Base-by-base conservation (phyloP, 345 rosid species). In the Linum tenue region DNA sequence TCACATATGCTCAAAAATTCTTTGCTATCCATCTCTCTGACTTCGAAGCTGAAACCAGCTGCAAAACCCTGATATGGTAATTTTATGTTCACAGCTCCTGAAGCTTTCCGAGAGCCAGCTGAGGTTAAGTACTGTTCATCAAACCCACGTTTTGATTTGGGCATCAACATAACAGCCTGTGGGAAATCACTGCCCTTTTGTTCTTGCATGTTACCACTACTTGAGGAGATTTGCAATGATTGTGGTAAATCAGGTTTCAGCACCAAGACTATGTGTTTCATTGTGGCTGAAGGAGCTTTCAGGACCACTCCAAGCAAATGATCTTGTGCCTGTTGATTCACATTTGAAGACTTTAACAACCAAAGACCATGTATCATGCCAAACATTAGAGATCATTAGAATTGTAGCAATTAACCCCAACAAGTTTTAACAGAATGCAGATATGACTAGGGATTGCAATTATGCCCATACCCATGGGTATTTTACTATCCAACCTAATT, bases 291-390 rank as follows among this genome's bases (percentile, higher is more conserved):
- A 73, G 80, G 64, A 69, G 77, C 70, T 84, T 82, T 85, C 72
- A 92, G 72, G 61, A 90, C 81, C 59, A 84, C 95, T 77, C 99
- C 99, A 40, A 92, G 90, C 63, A 88, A 84, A 78, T 86, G 90
- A 71, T 88, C 96, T 74, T 80, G 84, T 48, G 63, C 88, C 90
- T 88, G 92, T 56, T 64, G 63, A 65, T 73, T 59, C 43, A 65
- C n/a, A 69, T 68, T 63, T 38, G 63, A 48, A 77, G 66, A 64
- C 22, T 42, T 65, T 70, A 65, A 60, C 67, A 66, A 5, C 64
- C 60, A 10, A 10, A 55, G 22, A 36, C 55, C 38, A 22, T 17
- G 64, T 43, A 62, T 48, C 36, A 57, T 39, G 16, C 43, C 55
- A 15, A 31, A 22, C 31, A 22, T 22, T 22, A 22, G 31, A 22